phyloP scores from a whole-genome alignment of 108 stramenopile species.

The Skeletonema costatum region DNA sequence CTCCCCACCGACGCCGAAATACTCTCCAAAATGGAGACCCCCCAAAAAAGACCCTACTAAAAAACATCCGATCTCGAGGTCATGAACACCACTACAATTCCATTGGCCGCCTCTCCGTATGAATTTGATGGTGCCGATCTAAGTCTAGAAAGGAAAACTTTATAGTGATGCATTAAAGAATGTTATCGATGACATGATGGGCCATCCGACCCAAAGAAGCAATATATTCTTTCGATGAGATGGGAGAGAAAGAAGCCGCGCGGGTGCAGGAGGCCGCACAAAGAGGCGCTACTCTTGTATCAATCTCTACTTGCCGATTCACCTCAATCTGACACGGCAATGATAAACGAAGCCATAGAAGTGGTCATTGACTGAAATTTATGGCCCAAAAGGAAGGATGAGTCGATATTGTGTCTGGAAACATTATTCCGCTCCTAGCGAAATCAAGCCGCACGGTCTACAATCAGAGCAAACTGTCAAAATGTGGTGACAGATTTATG shows the following conservation, averaged over 20 bases:
- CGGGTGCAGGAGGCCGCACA: too few relatives aligned
- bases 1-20: constrained; percentile 40
- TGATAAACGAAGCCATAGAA: constrained; percentile 5
- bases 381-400: constrained; percentile 16
- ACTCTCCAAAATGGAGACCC: too few relatives aligned
- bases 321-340: neutral
- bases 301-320: too few relatives aligned
- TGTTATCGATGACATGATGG: constrained; percentile 67
- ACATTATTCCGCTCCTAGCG: constrained; percentile 1
- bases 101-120: constrained; percentile 62
- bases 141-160: constrained; percentile 55
- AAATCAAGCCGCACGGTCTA: neutral
- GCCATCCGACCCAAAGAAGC: too few relatives aligned
- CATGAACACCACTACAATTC: constrained; percentile 75
- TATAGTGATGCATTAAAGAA: constrained; percentile 65
- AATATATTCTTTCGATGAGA: too few relatives aligned
- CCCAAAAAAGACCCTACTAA: constrained; percentile 72
- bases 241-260: too few relatives aligned
- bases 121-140: constrained; percentile 67
- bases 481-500: constrained; percentile 5
- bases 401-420: constrained; percentile 7
- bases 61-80: constrained; percentile 68
- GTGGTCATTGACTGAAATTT: constrained; percentile 1
- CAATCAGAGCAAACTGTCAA: constrained; percentile 8
- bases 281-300: too few relatives aligned